Evolutionary conservation across 1,284 basidiomycete genomes (phyloP).

Genomic region (Pseudozyma tsukubaensis): DNA sequence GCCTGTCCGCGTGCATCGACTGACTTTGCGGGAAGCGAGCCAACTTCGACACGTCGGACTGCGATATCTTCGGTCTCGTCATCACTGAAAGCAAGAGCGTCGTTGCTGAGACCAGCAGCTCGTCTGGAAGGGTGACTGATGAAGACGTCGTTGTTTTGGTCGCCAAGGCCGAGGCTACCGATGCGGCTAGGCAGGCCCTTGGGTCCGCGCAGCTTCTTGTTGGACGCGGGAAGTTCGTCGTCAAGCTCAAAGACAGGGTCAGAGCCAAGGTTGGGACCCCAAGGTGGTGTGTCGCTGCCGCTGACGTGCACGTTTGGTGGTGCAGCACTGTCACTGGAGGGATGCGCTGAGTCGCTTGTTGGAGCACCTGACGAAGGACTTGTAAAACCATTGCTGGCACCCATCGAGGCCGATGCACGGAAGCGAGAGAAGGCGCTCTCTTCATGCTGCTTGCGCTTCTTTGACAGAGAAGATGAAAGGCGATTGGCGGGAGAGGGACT

Average conservation of each 20-base stretch:
- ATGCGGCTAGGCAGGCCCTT: constrained; percentile 44
- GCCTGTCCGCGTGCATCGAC: constrained; percentile 38
- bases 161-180: constrained; percentile 45
- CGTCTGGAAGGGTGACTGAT: constrained; percentile 41
- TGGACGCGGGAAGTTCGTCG: constrained; percentile 29
- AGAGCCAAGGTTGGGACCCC: constrained; percentile 50
- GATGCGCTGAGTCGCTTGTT: constrained; percentile 45
- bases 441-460: constrained; percentile 45
- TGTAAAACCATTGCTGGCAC: constrained; percentile 41
- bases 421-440: constrained; percentile 41
- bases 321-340: constrained; percentile 41
- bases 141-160: constrained; percentile 35
- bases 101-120: constrained; percentile 50
- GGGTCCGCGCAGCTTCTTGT: constrained; percentile 51
- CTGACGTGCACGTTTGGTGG: constrained; percentile 53
- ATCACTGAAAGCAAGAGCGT: constrained; percentile 49
- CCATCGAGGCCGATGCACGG: constrained; percentile 25
- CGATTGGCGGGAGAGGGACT: constrained; percentile 39
- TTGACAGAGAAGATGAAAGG: constrained; percentile 28
- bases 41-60: constrained; percentile 50
- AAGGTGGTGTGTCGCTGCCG: constrained; percentile 63
- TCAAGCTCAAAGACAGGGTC: constrained; percentile 50
- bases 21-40: constrained; percentile 27
- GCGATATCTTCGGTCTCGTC: constrained; percentile 50
- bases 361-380: constrained; percentile 46